phyloP scores from a whole-genome alignment of 140 eudicot species.

The Oenanthe javanica region DNA sequence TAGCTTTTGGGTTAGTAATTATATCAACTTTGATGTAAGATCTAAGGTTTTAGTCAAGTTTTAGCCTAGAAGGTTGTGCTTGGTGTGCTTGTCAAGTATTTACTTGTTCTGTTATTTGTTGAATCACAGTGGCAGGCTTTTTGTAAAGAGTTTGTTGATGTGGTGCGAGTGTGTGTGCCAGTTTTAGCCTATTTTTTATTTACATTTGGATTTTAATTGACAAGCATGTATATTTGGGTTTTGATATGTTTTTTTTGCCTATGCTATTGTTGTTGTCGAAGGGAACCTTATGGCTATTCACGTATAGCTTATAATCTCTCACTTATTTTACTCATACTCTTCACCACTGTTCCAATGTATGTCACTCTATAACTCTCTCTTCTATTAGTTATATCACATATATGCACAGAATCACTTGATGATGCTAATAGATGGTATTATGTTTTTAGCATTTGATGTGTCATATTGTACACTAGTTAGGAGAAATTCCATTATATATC shows the following conservation, averaged over 20 bases:
- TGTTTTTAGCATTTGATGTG: constrained; percentile 68
- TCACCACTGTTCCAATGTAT: constrained; percentile 75
- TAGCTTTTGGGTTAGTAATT: too few species aligned
- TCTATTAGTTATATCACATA: background rate
- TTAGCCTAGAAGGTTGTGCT: too few species aligned
- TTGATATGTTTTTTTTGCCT: constrained; percentile 22
- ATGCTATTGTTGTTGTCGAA: constrained; percentile 66
- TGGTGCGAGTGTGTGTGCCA: too few species aligned
- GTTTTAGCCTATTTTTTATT: too few species aligned
- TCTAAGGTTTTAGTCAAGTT: too few species aligned
- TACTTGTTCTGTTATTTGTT: too few species aligned
- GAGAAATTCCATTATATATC: constrained; percentile 37
- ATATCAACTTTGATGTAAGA: too few species aligned
- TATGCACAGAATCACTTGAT: background rate
- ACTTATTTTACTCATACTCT: constrained; percentile 76
- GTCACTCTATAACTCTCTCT: constrained; percentile 30
- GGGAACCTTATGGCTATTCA: constrained; percentile 87
- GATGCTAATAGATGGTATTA: constrained; percentile 8
- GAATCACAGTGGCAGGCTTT: too few species aligned
- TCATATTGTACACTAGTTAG: constrained; percentile 78
- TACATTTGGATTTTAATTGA: too few species aligned
- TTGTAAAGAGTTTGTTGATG: too few species aligned
- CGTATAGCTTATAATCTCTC: constrained; percentile 71
- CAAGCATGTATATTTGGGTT: too few species aligned
- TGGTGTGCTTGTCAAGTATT: too few species aligned